Percentiles rank a stretch among this genome's conserved stretches.
These are phyloP conservation scores for Solanum appendiculatum DNA, from an alignment of 257 asterid genomes.

Conservation along the genomic window DNA sequence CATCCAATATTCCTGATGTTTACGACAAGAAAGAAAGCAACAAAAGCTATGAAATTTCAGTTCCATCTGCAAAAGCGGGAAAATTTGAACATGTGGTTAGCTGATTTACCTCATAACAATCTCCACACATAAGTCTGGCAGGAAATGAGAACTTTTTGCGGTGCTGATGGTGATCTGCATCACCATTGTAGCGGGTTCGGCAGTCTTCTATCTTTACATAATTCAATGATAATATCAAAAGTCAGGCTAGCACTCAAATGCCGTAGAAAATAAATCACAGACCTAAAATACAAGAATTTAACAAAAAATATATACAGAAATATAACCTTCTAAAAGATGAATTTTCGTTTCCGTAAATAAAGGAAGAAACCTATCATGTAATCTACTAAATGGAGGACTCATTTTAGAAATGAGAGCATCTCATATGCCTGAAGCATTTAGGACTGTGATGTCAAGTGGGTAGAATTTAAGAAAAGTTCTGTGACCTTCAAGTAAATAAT, in stretches of 20 bases:
- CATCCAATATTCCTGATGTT: neutral
- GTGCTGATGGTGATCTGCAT: conserved; percentile 91
- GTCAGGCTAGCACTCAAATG: neutral
- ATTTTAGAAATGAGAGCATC: neutral
- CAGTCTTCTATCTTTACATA: conserved; percentile 82
- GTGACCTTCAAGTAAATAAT: neutral
- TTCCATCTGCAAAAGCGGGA: neutral
- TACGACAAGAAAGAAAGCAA: neutral
- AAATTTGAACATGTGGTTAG: neutral
- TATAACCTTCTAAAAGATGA: neutral
- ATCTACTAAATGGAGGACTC: neutral
- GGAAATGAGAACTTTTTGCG: conserved; percentile 92
- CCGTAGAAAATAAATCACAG: neutral
- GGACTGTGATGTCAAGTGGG: neutral
- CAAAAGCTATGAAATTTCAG: neutral
- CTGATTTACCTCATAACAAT: conserved; percentile 75
- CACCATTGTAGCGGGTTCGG: conserved; percentile 93
- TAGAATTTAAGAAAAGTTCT: neutral
- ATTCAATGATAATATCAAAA: neutral
- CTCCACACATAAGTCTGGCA: conserved; percentile 92
- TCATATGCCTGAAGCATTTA: neutral
- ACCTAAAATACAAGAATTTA: neutral
- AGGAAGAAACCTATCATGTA: neutral
- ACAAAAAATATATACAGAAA: neutral
- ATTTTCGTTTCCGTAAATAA: neutral